A percentile compares a stretch with the other conserved stretches of the same genome.
Conservation (phyloP, 305 asterid species). For the Ajuga reptans region DNA sequence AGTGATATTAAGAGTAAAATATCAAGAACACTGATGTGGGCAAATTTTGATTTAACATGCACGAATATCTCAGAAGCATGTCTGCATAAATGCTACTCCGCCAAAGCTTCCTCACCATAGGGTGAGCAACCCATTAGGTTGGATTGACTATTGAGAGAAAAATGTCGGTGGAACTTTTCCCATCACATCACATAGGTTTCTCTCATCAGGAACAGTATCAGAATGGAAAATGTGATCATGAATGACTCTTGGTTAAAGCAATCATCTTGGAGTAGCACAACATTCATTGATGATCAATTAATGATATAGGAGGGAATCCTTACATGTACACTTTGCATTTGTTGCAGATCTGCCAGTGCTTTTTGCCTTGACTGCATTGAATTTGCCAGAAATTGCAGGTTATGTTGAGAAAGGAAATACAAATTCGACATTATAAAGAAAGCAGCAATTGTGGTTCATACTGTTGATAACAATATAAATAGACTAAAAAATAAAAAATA, state of each 20-base stretch:
- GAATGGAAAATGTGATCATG: constrained; percentile 7
- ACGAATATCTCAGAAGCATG: background rate
- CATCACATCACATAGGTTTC: constrained; percentile 8
- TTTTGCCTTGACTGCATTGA: constrained; percentile 88
- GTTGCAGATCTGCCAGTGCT: constrained; percentile 66
- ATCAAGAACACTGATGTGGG: background rate
- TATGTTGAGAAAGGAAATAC: constrained; percentile 12
- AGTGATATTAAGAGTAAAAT: background rate
- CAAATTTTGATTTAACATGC: background rate
- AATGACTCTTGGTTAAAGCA: background rate
- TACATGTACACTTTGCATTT: constrained; percentile 77
- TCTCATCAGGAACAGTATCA: background rate
- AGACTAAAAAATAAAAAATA: background rate
- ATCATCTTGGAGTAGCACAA: constrained; percentile 8
- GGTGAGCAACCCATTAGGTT: constrained; percentile 3
- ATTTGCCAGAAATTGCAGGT: constrained; percentile 22
- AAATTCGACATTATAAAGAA: background rate
- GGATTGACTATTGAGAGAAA: background rate
- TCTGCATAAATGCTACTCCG: background rate
- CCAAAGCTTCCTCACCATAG: background rate
- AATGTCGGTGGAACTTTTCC: background rate
- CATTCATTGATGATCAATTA: constrained; percentile 5
- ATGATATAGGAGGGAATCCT: constrained; percentile 29
- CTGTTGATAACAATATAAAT: constrained; percentile 10
- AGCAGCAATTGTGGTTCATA: background rate